These are phyloP conservation scores for Massariosphaeria phaeospora DNA, from an alignment of 495 filamentous ascomycete species.

Conservation along the genomic window DNA sequence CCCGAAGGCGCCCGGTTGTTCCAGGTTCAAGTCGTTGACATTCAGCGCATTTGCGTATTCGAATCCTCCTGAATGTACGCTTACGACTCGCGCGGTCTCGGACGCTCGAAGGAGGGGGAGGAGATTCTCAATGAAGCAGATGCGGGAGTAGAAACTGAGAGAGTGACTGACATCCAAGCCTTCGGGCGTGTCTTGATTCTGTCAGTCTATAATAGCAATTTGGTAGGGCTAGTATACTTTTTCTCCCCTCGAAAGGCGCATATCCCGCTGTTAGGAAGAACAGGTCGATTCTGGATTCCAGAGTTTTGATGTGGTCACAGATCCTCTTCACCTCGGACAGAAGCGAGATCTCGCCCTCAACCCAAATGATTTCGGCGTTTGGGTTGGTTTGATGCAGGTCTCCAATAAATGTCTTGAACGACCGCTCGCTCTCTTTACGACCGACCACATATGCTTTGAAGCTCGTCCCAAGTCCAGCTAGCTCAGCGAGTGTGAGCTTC, in stretches of 20 bases:
- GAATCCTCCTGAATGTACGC: conserved; percentile 37
- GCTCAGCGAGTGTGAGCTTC: conserved; percentile 34
- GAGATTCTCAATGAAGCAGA: conserved; percentile 36
- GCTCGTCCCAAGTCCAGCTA: conserved; percentile 32
- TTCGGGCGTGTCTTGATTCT: conserved; percentile 36
- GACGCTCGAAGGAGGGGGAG: conserved; percentile 36
- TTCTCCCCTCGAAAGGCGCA: conserved; percentile 36
- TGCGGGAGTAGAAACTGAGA: conserved; percentile 41
- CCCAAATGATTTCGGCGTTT: conserved; percentile 40
- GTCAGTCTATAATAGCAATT: too few species aligned
- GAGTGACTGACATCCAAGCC: conserved; percentile 33
- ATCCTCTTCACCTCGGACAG: conserved; percentile 38
- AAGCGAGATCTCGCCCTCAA: conserved; percentile 40
- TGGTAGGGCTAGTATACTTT: too few species aligned
- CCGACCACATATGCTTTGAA: conserved; percentile 40
- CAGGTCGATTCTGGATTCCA: conserved; percentile 37
- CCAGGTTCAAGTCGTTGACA: conserved; percentile 39
- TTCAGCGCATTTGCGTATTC: conserved; percentile 29
- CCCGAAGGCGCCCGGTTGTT: conserved; percentile 38
- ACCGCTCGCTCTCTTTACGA: conserved; percentile 33
- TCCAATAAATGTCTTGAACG: conserved; percentile 31
- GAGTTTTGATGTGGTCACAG: conserved; percentile 35
- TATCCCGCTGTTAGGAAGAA: conserved; percentile 43
- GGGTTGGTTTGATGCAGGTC: conserved; percentile 38
- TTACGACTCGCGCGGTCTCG: conserved; percentile 36